phyloP scores from a whole-genome alignment of 208 protist genomes.

The Leishmania aethiopica region DNA sequence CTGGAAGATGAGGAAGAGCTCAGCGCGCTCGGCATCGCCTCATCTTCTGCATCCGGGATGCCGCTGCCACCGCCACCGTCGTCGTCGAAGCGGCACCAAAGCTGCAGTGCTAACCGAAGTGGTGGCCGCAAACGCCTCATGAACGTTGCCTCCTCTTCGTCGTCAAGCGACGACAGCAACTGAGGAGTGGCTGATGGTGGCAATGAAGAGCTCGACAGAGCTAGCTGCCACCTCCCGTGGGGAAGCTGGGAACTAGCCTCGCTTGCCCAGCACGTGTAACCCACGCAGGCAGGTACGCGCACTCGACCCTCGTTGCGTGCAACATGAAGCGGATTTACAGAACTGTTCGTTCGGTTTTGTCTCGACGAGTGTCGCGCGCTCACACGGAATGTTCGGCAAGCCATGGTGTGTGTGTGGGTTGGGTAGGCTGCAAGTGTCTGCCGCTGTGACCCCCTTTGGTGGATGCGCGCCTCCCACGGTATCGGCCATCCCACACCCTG shows the following conservation, averaged over 20 bases:
- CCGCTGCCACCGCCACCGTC: background rate
- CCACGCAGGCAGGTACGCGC: background rate
- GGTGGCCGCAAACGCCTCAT: conserved; percentile 4
- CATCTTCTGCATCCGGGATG: background rate
- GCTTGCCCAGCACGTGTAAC: background rate
- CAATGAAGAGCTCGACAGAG: background rate
- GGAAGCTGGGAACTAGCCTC: background rate
- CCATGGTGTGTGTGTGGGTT: background rate
- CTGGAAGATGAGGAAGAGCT: conserved; percentile 11
- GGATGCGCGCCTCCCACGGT: background rate
- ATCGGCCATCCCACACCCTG: background rate
- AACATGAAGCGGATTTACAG: background rate
- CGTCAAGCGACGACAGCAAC: conserved; percentile 7
- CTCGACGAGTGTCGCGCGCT: background rate
- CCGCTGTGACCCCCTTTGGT: background rate
- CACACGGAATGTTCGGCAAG: background rate
- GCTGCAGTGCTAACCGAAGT: background rate
- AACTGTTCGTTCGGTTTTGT: background rate
- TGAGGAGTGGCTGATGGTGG: background rate
- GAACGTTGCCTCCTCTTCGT: conserved; percentile 19
- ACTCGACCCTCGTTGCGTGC: background rate
- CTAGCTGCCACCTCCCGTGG: background rate
- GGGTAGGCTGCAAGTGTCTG: background rate
- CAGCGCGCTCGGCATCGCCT: conserved; percentile 1
- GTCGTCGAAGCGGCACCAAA: background rate